phyloP scores from a whole-genome alignment of 306 rosid genomes.

The Vachellia collinsii region DNA sequence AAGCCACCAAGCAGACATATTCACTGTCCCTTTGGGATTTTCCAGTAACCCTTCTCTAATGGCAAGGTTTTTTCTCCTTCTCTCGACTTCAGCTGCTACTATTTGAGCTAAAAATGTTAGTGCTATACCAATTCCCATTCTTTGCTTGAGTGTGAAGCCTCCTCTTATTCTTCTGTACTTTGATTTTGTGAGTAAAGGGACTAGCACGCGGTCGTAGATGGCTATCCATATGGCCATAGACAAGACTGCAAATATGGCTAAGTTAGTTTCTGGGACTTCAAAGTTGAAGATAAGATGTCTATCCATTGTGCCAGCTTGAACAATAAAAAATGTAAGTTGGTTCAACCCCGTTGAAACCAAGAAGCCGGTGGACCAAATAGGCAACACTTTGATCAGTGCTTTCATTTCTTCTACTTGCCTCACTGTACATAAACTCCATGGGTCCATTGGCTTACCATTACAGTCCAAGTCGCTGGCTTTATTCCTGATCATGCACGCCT shows the following conservation, averaged over 20 bases:
- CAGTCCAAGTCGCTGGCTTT: slow-evolving; percentile 51
- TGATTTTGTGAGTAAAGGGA: slow-evolving; percentile 50
- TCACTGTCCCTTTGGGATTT: slow-evolving; percentile 40
- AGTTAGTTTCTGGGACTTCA: slow-evolving; percentile 63
- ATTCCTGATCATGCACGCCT: slow-evolving; percentile 69
- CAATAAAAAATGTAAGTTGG: slow-evolving; percentile 52
- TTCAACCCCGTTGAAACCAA: not conserved
- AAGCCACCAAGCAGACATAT: slow-evolving; percentile 72
- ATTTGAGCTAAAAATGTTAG: slow-evolving; percentile 55
- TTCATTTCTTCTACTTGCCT: slow-evolving; percentile 84
- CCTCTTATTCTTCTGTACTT: slow-evolving; percentile 34
- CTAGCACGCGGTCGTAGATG: slow-evolving; percentile 52
- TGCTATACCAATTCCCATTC: slow-evolving; percentile 64
- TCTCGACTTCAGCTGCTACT: slow-evolving; percentile 58
- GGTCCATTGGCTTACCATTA: slow-evolving; percentile 54
- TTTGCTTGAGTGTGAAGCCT: slow-evolving; percentile 47
- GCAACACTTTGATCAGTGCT: slow-evolving; percentile 70
- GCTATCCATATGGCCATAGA: slow-evolving; percentile 64
- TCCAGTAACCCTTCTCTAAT: slow-evolving; percentile 49
- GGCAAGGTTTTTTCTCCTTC: slow-evolving; percentile 51
- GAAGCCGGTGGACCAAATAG: slow-evolving; percentile 79
- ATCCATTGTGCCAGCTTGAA: slow-evolving; percentile 73
- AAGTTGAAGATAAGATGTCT: slow-evolving; percentile 39
- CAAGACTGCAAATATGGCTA: slow-evolving; percentile 50
- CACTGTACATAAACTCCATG: slow-evolving; percentile 68